These are phyloP conservation scores for Hypoxylon sp. DNA, from an alignment of 2,329 filamentous ascomycete species.

Conservation along the genomic window DNA sequence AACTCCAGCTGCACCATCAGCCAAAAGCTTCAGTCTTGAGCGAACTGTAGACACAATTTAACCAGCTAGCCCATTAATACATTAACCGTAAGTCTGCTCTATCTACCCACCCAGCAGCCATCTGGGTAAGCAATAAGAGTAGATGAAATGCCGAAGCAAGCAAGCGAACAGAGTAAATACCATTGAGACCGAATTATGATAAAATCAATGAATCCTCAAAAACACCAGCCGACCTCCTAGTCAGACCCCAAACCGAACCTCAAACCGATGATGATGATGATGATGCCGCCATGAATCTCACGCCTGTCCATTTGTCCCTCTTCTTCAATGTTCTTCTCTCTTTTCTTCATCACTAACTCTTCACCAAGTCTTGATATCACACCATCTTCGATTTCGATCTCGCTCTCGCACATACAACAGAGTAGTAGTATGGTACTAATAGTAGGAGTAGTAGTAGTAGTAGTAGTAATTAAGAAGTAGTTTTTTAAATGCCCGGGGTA, in stretches of 20 bases:
- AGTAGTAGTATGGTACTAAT: neutral
- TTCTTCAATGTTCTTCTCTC: conserved; percentile 1
- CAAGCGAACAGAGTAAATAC: neutral
- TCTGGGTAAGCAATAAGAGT: neutral
- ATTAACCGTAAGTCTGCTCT: conserved; percentile 13
- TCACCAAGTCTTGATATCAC: conserved; percentile 1
- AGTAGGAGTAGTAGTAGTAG: conserved; percentile 12
- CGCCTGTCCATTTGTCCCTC: conserved; percentile 21
- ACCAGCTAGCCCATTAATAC: conserved; percentile 8
- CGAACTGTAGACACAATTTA: conserved; percentile 3
- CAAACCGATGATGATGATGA: conserved; percentile 26
- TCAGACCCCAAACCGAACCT: conserved; percentile 16
- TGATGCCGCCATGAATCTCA: conserved; percentile 38
- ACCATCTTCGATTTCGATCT: neutral
- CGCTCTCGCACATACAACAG: conserved; percentile 12
- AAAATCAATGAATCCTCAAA: conserved; percentile 14
- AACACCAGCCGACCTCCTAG: conserved; percentile 25
- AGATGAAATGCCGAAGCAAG: conserved; percentile 5
- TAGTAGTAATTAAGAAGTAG: conserved; percentile 14
- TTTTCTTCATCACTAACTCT: neutral
- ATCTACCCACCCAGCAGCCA: neutral
- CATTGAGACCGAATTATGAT: conserved; percentile 6
- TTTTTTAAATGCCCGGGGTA: conserved; percentile 43
- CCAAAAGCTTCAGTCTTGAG: neutral
- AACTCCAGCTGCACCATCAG: neutral